Base-by-base conservation (phyloP, 805 yeast genomes). In the Yarrowia sp. region DNA sequence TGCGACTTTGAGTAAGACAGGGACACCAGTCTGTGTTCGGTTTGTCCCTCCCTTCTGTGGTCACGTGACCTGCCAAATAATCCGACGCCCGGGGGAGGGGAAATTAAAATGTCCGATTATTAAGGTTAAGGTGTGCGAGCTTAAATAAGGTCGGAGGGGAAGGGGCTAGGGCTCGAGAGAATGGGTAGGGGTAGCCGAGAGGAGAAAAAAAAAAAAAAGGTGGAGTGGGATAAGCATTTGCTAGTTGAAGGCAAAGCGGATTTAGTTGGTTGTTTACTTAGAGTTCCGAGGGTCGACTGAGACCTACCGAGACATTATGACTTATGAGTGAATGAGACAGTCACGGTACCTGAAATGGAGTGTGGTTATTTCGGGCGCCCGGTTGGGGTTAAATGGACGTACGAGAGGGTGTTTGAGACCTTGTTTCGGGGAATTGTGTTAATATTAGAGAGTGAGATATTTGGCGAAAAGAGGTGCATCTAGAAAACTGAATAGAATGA, bases 61-160 rank as follows among this genome's bases (percentile, higher is more conserved):
- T 26, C 55, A 32, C 55, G 55, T 49, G 55, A 49, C 55, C 11
- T 9, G 59, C 59, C 59, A 53, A 53, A 45, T 53, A 53, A 53
- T 53, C 59, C 59, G 59, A 53, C 59, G 45, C 59, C 59, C 59
- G 59, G 59, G 59, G 59, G 59, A 53, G 59, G 59, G 59, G 59
- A 45, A 59, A 35, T 59, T 36, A 26, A 43, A 43, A 59, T 59
- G 56, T 43, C 56, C 65, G 56, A 59, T 58, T 12, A 8, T 16
- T 59, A 59, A 48, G 32, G 52, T 59, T 58, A 45, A 58, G 65
- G 40, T 58, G 41, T 45, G 65, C 41, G 45, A 38, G 16, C 19
- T 14, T 7, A 50, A 32, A n/a, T 35, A 50, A 52, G 35, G 59
- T 53, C 14, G n/a, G 59, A 53, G 59, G 59, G 59, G 59, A 53